phyloP scores from a whole-genome alignment of 495 filamentous ascomycete species.

The Penicillium egyptiacum region DNA sequence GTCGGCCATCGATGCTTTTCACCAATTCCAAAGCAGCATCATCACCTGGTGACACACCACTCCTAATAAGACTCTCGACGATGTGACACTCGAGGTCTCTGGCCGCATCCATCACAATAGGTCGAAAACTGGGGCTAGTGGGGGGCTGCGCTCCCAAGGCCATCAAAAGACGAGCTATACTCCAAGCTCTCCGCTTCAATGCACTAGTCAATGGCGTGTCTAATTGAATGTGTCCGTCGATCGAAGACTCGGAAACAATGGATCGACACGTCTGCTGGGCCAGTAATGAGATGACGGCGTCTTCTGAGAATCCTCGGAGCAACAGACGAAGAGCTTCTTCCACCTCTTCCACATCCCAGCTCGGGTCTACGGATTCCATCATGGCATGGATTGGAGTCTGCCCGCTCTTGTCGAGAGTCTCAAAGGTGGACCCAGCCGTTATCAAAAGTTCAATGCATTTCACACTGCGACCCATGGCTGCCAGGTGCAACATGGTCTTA shows the following conservation, averaged over 20 bases:
- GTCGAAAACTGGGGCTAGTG: neutral
- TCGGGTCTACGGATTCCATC: neutral
- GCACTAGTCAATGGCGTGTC: neutral
- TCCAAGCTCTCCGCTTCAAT: neutral
- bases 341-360: neutral
- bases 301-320: neutral
- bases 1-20: neutral
- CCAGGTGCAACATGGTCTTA: neutral
- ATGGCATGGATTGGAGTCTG: neutral
- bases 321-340: neutral
- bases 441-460: neutral
- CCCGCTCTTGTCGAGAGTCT: neutral
- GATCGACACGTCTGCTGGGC: neutral
- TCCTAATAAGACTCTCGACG: neutral
- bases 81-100: neutral
- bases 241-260: neutral
- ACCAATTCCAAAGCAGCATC: neutral
- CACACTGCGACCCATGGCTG: neutral
- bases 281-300: neutral
- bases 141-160: neutral
- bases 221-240: neutral
- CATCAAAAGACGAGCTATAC: neutral
- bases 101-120: neutral
- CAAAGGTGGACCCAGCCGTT: neutral
- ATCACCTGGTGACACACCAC: neutral